Evolutionary conservation across 345 rosid genomes (phyloP).

Genomic region (Iberis pinnata): DNA sequence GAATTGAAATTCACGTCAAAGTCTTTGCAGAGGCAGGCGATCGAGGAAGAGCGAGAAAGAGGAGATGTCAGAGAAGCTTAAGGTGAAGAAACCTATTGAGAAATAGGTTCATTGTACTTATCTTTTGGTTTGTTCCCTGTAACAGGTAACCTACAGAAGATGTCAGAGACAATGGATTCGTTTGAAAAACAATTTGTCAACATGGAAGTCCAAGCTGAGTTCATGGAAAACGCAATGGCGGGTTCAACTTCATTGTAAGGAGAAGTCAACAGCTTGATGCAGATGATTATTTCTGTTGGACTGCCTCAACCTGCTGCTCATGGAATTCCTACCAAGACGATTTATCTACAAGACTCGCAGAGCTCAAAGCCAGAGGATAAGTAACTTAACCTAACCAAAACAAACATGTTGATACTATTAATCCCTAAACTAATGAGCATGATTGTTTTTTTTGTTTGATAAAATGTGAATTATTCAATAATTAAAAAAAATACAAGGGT

Average conservation of each 20-base stretch:
- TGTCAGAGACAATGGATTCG: slow-evolving; percentile 95
- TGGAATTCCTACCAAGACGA: slow-evolving; percentile 69
- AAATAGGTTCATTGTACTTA: slow-evolving; percentile 23
- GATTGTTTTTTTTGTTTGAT: too few relatives aligned
- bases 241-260: slow-evolving; percentile 94
- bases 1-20: slow-evolving; percentile 83
- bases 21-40: slow-evolving; percentile 75
- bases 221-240: slow-evolving; percentile 92
- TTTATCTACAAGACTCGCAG: slow-evolving; percentile 81
- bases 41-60: slow-evolving; percentile 92
- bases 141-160: slow-evolving; percentile 91
- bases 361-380: slow-evolving; percentile 79
- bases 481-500: too few relatives aligned
- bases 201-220: slow-evolving; percentile 96
- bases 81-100: slow-evolving; percentile 93
- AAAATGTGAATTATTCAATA: too few relatives aligned
- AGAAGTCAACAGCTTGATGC: slow-evolving; percentile 96
- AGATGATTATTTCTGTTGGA: slow-evolving; percentile 92
- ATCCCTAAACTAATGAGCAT: slow-evolving; percentile 5
- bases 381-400: background rate
- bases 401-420: background rate
- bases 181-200: slow-evolving; percentile 96
- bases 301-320: slow-evolving; percentile 89
- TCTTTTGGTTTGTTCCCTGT: background rate
- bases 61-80: slow-evolving; percentile 80